Evolutionary conservation across 2,329 filamentous ascomycete genomes (phyloP).

Genomic region (Ophiosphaerella narmari): DNA sequence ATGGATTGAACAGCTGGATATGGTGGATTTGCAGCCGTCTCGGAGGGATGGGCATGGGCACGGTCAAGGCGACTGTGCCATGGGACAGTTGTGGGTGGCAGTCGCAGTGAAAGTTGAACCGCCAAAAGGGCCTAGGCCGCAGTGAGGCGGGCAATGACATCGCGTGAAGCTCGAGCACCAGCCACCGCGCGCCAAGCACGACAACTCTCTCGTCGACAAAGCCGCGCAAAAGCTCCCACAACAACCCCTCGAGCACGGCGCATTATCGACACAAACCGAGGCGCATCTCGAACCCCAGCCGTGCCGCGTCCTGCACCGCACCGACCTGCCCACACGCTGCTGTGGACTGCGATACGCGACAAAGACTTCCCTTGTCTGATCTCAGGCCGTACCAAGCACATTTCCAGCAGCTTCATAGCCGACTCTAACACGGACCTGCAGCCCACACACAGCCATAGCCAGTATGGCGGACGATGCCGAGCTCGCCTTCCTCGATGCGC

Average conservation of each 20-base stretch:
- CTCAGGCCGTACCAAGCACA: conserved; percentile 16
- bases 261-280: conserved; percentile 9
- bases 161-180: conserved; percentile 19
- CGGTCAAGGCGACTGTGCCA: conserved; percentile 1
- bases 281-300: conserved; percentile 12
- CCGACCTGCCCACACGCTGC: conserved; percentile 9
- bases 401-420: conserved; percentile 4
- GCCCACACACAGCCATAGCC: conserved; percentile 8
- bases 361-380: conserved; percentile 24
- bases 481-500: conserved; percentile 57
- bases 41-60: neutral
- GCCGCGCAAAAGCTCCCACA: conserved; percentile 10
- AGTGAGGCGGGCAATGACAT: conserved; percentile 26
- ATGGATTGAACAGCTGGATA: neutral
- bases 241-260: conserved; percentile 17
- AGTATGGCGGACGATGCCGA: conserved; percentile 59
- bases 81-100: neutral
- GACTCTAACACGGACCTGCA: conserved; percentile 13
- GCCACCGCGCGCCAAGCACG: conserved; percentile 7
- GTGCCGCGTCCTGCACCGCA: conserved; percentile 1
- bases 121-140: neutral
- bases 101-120: conserved; percentile 2
- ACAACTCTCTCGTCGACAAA: no score
- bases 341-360: conserved; percentile 25
- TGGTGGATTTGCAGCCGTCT: no score